Percentiles rank a stretch among this genome's conserved stretches.
Conservation (phyloP, 768 basidiomycete species). For the Phallus indusiatus region DNA sequence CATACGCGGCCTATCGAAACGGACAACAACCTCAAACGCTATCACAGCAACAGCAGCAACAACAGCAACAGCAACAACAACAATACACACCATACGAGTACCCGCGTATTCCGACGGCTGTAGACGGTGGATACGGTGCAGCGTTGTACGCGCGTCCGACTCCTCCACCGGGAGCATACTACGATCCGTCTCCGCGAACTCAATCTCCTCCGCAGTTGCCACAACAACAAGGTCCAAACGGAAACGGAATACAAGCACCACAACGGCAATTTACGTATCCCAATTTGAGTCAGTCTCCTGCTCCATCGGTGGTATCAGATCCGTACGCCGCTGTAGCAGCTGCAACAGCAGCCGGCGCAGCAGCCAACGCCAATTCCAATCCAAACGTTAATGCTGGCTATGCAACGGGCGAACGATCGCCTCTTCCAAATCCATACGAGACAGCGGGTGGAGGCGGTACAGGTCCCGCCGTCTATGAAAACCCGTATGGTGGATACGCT, state of each 20-base stretch:
- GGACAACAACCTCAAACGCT: not conserved
- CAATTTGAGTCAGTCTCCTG: not conserved
- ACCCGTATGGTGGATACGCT: not conserved
- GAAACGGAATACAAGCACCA: not conserved
- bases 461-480: no score
- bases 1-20: not conserved
- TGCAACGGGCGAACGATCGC: not conserved
- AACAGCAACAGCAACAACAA: not conserved
- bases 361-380: not conserved
- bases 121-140: conserved; percentile 16
- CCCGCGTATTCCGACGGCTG: not conserved
- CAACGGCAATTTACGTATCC: not conserved
- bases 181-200: not conserved
- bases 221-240: not conserved
- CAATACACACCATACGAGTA: not conserved
- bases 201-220: not conserved
- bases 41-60: not conserved
- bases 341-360: not conserved
- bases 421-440: not conserved
- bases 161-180: not conserved
- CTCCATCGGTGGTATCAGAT: not conserved
- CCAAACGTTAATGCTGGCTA: no score
- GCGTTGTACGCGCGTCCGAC: conserved; percentile 16
- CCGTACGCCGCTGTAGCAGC: not conserved
- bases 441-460: no score